Evolutionary conservation across 371 early-diverging fungal species (phyloP).

Genomic region (Rhizopus stolonifer): DNA sequence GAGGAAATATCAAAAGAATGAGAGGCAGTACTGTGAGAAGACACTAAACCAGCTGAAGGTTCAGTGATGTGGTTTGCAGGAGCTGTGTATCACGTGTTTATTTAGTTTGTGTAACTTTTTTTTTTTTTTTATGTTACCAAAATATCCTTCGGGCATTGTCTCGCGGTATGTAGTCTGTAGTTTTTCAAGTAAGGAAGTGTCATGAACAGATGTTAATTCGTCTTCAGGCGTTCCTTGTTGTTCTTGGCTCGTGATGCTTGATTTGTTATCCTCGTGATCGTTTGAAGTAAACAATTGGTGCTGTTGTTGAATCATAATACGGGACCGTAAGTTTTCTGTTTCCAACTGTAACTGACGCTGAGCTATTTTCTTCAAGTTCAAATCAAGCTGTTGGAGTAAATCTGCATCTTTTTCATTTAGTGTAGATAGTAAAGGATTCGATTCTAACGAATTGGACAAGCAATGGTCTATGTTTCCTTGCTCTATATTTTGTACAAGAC

Average conservation of each 20-base stretch:
- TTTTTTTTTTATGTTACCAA: slow-evolving; percentile 22
- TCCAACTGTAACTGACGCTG: slow-evolving; percentile 40
- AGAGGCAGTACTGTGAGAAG: slow-evolving; percentile 16
- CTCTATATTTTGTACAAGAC: slow-evolving; percentile 38
- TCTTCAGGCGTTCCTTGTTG: slow-evolving; percentile 31
- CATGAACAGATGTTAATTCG: slow-evolving; percentile 31
- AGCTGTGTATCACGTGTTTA: neutral
- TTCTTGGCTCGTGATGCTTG: slow-evolving; percentile 7
- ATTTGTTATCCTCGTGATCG: slow-evolving; percentile 23
- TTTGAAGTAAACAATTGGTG: slow-evolving; percentile 31
- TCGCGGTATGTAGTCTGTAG: slow-evolving; percentile 30
- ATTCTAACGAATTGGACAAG: slow-evolving; percentile 21
- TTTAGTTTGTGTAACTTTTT: neutral
- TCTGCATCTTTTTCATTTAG: slow-evolving; percentile 15
- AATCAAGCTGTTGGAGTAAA: slow-evolving; percentile 21
- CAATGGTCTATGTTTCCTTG: slow-evolving; percentile 43
- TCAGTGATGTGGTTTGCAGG: slow-evolving; percentile 4
- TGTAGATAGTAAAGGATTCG: neutral
- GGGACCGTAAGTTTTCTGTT: slow-evolving; percentile 43
- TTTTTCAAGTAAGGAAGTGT: slow-evolving; percentile 37
- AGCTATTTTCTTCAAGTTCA: slow-evolving; percentile 37
- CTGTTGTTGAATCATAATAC: slow-evolving; percentile 45
- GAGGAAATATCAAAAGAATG: slow-evolving; percentile 35
- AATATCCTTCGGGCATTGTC: slow-evolving; percentile 23
- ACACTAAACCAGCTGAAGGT: slow-evolving; percentile 5